Percentiles rank a stretch among this genome's conserved stretches.
These are phyloP conservation scores for Hanseniaspora gamundiae DNA, from an alignment of 1,139 yeast species.

Conservation along the genomic window DNA sequence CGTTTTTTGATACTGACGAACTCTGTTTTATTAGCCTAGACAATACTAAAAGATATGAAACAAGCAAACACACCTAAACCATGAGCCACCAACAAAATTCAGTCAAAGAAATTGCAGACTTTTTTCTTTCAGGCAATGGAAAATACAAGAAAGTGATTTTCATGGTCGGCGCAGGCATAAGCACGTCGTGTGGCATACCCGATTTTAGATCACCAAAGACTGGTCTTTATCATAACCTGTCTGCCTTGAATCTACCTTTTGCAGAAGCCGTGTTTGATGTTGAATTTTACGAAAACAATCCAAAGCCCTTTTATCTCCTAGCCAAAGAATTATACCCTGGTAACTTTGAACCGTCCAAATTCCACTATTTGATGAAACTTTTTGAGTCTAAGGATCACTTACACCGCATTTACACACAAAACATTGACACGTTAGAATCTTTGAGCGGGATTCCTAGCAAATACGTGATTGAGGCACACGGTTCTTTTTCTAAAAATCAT, in stretches of 20 bases:
- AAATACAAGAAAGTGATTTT: constrained; percentile 24
- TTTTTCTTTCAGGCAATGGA: constrained; percentile 8
- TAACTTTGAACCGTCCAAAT: constrained; percentile 67
- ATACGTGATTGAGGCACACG: constrained; percentile 80
- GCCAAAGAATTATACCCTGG: constrained; percentile 86
- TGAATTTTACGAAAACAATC: constrained; percentile 60
- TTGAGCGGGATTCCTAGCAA: constrained; percentile 63
- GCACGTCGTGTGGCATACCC: constrained; percentile 89
- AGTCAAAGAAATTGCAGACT: not conserved
- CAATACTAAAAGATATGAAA: too few relatives aligned
- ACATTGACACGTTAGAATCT: constrained; percentile 83
- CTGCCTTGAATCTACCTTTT: constrained; percentile 64
- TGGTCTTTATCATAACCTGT: constrained; percentile 75
- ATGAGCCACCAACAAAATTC: not conserved
- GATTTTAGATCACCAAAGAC: constrained; percentile 89
- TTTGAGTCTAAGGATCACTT: constrained; percentile 52
- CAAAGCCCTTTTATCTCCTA: constrained; percentile 72
- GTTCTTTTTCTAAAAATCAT: constrained; percentile 76
- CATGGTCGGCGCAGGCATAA: constrained; percentile 81
- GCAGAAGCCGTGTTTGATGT: constrained; percentile 96
- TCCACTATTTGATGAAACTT: constrained; percentile 58
- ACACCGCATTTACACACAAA: constrained; percentile 74
- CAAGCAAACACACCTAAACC: too few relatives aligned
- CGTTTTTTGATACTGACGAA: too few relatives aligned
- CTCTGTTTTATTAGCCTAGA: too few relatives aligned